Conservation (phyloP, 495 filamentous ascomycete species). For the Penicillium argentinense region DNA sequence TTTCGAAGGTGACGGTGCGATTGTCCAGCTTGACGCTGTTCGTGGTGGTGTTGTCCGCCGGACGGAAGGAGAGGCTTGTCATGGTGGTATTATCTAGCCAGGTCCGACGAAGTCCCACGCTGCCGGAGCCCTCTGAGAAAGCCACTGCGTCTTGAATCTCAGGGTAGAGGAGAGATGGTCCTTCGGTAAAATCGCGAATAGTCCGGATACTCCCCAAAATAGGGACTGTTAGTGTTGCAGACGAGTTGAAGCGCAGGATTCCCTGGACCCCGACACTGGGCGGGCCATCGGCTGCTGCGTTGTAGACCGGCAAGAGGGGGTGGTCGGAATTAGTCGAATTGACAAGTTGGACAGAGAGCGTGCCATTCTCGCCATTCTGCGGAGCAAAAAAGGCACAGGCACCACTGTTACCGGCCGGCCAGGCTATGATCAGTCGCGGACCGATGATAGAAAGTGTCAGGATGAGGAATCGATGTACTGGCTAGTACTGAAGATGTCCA, state of each 20-base stretch:
- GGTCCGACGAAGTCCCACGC: constrained; percentile 45
- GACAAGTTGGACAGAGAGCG: constrained; percentile 49
- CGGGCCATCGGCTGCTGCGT: constrained; percentile 17
- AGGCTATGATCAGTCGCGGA: constrained; percentile 59
- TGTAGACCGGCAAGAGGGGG: constrained; percentile 39
- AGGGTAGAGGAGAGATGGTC: constrained; percentile 49
- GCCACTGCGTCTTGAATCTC: constrained; percentile 52
- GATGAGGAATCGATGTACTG: too few relatives aligned
- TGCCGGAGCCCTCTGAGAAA: constrained; percentile 37
- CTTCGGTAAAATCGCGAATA: constrained; percentile 62
- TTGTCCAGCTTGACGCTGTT: constrained; percentile 34
- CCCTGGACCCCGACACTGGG: constrained; percentile 53
- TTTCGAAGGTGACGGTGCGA: constrained; percentile 42
- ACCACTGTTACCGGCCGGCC: constrained; percentile 66
- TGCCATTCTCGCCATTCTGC: constrained; percentile 52
- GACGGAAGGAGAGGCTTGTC: constrained; percentile 44
- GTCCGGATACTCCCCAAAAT: constrained; percentile 62
- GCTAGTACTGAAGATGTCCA: too few relatives aligned
- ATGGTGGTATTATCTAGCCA: constrained; percentile 63
- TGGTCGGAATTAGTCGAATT: constrained; percentile 41
- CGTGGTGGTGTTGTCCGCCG: constrained; percentile 29
- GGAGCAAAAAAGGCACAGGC: constrained; percentile 54
- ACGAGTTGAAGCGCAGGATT: constrained; percentile 53
- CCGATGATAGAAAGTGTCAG: constrained; percentile 51
- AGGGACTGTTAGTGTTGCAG: constrained; percentile 50